Conservation (phyloP, 2,329 filamentous ascomycete genomes). For the Penicillium brasilianum region DNA sequence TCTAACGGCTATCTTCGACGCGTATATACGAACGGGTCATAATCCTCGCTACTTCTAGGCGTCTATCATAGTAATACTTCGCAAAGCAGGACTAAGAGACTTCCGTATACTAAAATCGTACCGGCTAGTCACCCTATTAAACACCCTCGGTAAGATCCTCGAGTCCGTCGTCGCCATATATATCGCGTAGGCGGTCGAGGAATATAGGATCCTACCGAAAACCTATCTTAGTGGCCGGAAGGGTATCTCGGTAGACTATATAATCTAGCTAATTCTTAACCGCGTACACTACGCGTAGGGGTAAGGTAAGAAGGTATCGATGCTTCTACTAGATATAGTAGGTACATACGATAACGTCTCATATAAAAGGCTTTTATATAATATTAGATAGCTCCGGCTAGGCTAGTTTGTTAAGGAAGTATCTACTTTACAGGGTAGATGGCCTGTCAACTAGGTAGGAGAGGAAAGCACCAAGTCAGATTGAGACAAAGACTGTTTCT, state of each 20-base stretch:
- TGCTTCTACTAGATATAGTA: background rate
- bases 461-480: too few species aligned
- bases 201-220: background rate
- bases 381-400: background rate
- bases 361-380: background rate
- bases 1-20: background rate
- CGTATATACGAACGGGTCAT: background rate
- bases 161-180: background rate
- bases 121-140: background rate
- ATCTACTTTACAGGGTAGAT: too few species aligned
- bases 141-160: background rate
- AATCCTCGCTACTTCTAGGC: slow-evolving; percentile 10
- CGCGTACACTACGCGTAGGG: background rate
- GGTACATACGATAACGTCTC: slow-evolving; percentile 12
- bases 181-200: background rate
- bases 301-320: background rate
- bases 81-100: slow-evolving; percentile 5
- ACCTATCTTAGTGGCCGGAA: slow-evolving; percentile 4
- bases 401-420: background rate
- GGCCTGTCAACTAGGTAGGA: too few species aligned
- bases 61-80: slow-evolving; percentile 5
- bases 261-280: slow-evolving; percentile 5
- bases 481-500: too few species aligned
- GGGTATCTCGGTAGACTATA: slow-evolving; percentile 6
- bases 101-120: slow-evolving; percentile 9